Evolutionary conservation across 768 basidiomycete species (phyloP), one percentile per base, ranked within the genome.

Genomic region (Serendipita sp.): DNA sequence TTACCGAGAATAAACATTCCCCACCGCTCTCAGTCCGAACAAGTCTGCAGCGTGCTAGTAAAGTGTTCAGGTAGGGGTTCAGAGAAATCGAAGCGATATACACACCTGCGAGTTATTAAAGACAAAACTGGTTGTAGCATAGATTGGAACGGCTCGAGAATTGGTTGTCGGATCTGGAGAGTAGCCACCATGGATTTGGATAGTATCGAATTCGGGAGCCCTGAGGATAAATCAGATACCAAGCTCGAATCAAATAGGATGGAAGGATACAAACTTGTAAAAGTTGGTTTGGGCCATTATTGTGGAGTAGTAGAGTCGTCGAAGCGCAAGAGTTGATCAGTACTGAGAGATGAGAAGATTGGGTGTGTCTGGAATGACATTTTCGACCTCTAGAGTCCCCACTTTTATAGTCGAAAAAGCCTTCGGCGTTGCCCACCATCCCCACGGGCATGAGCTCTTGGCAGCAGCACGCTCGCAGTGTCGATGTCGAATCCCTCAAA

Each of bases 181-280:
- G 65, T 88, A 83, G 1, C 88, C 88, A n/a, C 82, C 88, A 69
- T 91, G 88, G 3, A 90, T 76, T 71, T 88, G 86, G 53, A 90
- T 75, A 1, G 87, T 89, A 68, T 90, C 86, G 67, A 89, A 88
- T 68, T 87, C 84, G 51, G 85, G 85, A 42, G 69, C 69, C 62
- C 76, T 77, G n/a, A n/a, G n/a, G n/a, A n/a, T n/a, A n/a, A n/a
- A n/a, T n/a, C n/a, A n/a, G n/a, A n/a, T n/a, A 24, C 61, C n/a
- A 22, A 41, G n/a, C 7, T 3, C 3, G 31, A 31, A 17, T n/a
- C n/a, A n/a, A n/a, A 24, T 17, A 9, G 5, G 26, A 11, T 44
- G 1, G 61, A 17, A 43, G 1, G 26, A 16, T 22, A 64, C 65
- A 11, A 31, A 65, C 65, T 64, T 65, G 65, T 65, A 65, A 42